Base-by-base conservation (phyloP, 192 early-diverging fungal species). In the Podila clonocystis region DNA sequence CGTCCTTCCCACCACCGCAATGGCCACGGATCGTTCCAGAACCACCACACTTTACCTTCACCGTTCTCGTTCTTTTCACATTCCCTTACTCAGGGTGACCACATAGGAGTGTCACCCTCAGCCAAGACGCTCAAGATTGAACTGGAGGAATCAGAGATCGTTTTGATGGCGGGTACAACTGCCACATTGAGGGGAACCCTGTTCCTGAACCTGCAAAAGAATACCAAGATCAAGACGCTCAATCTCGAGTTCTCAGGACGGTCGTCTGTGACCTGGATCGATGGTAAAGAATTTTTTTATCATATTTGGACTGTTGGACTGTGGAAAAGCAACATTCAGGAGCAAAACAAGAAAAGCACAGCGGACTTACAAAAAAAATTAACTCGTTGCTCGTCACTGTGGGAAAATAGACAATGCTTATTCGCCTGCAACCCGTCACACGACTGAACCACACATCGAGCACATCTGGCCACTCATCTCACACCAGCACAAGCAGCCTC, bases 221-320 rank as follows among this genome's bases (percentile, higher is more conserved):
- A 67, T 12, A 65, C 36, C 38, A 80, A 80, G 38, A 66, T 80
- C 70, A 80, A 80, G 57, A 41, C 70, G 13, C 70, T 80, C 11
- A n/a, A 63, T 5, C 71, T 80, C 17, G 77, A 80, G 49, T 80
- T 80, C 49, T 68, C 71, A 9, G 77, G 77, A 5, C 65, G 67
- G n/a, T 69, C 77, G 0, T 68, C 77, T 5, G 67, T 80, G 20
- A 80, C 70, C 20, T 80, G 77, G 77, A 62, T 80, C 1, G 77
- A 80, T 69, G 77, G 77, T 80, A 73, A 28, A 2, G 20, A 45
- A 12, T 45, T 36, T 36, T 36, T 36, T 9, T 36, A 7, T 12
- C 41, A 12, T 45, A 17, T 45, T 15, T 45, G 9, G 34, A 36
- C 34, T 36, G 41, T 45, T 38, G 41, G 41, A 45, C 29, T 15